phyloP scores from a whole-genome alignment of 2,329 filamentous ascomycete genomes.

The Diaporthe vaccinii region DNA sequence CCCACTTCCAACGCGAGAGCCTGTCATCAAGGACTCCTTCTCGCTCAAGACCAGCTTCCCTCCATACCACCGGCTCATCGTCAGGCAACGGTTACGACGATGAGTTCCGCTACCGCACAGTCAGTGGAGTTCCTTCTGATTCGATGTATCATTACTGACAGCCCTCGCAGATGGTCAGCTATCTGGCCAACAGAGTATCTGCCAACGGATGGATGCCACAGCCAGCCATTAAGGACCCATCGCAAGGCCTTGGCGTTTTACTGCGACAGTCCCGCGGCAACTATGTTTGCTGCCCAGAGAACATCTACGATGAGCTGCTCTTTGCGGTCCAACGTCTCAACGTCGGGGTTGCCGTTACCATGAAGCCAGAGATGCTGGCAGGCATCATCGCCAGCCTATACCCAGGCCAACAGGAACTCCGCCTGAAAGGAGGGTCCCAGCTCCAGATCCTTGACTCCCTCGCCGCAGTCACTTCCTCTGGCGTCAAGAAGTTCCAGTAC shows the following conservation, averaged over 20 bases:
- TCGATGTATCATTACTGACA: not conserved
- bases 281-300: conserved; percentile 57
- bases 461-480: conserved; percentile 52
- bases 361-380: conserved; percentile 61
- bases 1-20: conserved; percentile 31
- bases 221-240: conserved; percentile 40
- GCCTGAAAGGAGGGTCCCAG: conserved; percentile 57
- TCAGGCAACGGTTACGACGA: conserved; percentile 45
- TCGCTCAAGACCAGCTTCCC: conserved; percentile 35
- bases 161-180: conserved; percentile 48
- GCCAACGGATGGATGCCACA: conserved; percentile 50
- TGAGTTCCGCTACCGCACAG: conserved; percentile 50
- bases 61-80: conserved; percentile 36
- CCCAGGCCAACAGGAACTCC: conserved; percentile 57
- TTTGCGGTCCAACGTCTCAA: conserved; percentile 60
- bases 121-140: conserved; percentile 38
- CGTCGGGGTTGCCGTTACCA: conserved; percentile 61
- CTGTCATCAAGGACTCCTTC: conserved; percentile 25
- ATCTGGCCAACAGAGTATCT: conserved; percentile 48
- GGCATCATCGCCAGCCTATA: conserved; percentile 58
- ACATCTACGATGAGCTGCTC: conserved; percentile 54
- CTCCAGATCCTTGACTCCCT: conserved; percentile 61
- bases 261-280: conserved; percentile 54
- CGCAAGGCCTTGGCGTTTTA: conserved; percentile 53
- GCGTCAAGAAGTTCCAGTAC: conserved; percentile 58